Conservation (phyloP, 106 monocot genomes). For the Dioscorea dumetorum region DNA sequence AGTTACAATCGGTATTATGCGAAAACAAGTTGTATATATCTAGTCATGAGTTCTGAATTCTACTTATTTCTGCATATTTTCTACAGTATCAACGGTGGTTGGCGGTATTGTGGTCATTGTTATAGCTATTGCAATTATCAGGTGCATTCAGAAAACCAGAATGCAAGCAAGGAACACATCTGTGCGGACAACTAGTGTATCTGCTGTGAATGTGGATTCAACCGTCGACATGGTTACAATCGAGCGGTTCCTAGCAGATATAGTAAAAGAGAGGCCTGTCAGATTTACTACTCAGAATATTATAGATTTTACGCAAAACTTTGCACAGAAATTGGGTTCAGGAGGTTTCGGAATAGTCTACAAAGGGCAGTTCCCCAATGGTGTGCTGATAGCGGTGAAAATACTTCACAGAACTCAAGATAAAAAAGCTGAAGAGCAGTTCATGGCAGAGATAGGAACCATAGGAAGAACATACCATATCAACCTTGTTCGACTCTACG, state of each 20-base stretch:
- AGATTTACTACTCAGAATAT: slow-evolving; percentile 16
- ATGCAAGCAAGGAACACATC: background rate
- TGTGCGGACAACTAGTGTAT: background rate
- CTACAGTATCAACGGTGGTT: background rate
- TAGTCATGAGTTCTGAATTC: too few species aligned
- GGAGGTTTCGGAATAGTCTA: slow-evolving; percentile 13
- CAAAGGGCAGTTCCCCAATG: slow-evolving; percentile 14
- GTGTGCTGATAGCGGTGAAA: background rate
- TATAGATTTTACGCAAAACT: slow-evolving; percentile 6
- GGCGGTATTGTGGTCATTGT: background rate
- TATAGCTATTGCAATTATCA: background rate
- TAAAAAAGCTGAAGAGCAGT: background rate
- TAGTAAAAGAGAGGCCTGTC: slow-evolving; percentile 9
- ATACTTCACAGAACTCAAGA: too few species aligned
- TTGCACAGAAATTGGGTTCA: slow-evolving; percentile 2
- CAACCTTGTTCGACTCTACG: background rate
- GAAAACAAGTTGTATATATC: too few species aligned
- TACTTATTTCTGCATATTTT: background rate
- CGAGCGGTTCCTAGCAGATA: slow-evolving; percentile 6
- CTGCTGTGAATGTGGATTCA: background rate
- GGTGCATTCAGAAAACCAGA: background rate
- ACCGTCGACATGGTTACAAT: background rate
- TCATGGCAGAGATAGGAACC: background rate
- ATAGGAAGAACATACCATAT: background rate
- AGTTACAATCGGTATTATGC: too few species aligned